Evolutionary conservation across 345 rosid genomes (phyloP), one percentile per base, ranked within the genome.

Genomic region (Sapria himalayana): DNA sequence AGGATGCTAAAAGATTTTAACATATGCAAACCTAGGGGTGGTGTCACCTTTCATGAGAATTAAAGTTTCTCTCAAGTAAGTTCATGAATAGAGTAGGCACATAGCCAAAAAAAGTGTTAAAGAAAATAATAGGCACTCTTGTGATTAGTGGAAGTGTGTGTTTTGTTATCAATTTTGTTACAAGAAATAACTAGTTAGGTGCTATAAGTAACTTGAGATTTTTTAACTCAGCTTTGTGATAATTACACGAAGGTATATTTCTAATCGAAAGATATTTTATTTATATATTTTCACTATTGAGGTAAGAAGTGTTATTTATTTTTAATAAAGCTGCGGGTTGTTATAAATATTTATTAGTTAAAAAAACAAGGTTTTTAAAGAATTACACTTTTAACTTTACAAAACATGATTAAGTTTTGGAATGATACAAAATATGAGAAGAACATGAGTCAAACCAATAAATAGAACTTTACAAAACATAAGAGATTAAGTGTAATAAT

Each of bases 261-360:
- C 25, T 18, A 38, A 19, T n/a, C n/a, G n/a, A n/a, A n/a, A n/a
- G n/a, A n/a, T n/a, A n/a, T n/a, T n/a, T n/a, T n/a, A n/a, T n/a
- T n/a, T n/a, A n/a, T n/a, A n/a, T n/a, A n/a, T n/a, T n/a, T n/a
- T n/a, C n/a, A n/a, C n/a, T n/a, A n/a, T n/a, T n/a, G n/a, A n/a
- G n/a, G n/a, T n/a, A n/a, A n/a, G n/a, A n/a, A n/a, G n/a, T n/a
- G n/a, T n/a, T n/a, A n/a, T n/a, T n/a, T n/a, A n/a, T n/a, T n/a
- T n/a, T n/a, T n/a, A n/a, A n/a, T n/a, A 41, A 36, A 22, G 15
- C 76, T 13, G 27, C 46, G 46, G 23, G 47, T 7, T 69, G n/a
- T n/a, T n/a, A n/a, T n/a, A n/a, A n/a, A n/a, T n/a, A n/a, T n/a
- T n/a, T 31, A n/a, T n/a, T n/a, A n/a, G n/a, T n/a, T n/a, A n/a